These are phyloP conservation scores for Globisporangium emineosum DNA, from an alignment of 352 stramenopile genomes.

Conservation along the genomic window DNA sequence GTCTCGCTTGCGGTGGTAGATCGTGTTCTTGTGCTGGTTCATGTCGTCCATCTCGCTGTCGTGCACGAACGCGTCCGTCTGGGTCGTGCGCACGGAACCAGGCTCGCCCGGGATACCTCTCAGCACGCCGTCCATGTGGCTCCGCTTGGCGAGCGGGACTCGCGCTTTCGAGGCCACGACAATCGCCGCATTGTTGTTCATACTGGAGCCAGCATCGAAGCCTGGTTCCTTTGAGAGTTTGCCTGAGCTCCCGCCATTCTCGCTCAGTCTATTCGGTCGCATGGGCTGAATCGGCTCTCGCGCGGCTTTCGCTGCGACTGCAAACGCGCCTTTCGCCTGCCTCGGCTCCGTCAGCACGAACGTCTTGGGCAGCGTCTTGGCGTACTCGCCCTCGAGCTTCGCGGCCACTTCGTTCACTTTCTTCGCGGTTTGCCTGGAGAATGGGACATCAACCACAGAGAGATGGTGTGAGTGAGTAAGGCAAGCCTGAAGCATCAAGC, in stretches of 20 bases:
- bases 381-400: conserved; percentile 42
- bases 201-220: neutral
- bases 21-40: conserved; percentile 72
- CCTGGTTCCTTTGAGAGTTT: neutral
- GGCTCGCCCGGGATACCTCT: conserved; percentile 45
- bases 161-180: conserved; percentile 23
- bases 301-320: conserved; percentile 42
- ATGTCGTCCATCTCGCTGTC: conserved; percentile 74
- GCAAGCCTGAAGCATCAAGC: neutral
- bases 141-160: conserved; percentile 66
- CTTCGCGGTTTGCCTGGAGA: conserved; percentile 47
- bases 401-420: conserved; percentile 30
- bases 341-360: conserved; percentile 66
- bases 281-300: conserved; percentile 55
- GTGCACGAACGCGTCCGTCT: conserved; percentile 58
- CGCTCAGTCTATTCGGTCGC: conserved; percentile 34
- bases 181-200: conserved; percentile 16
- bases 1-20: conserved; percentile 78
- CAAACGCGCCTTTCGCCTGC: conserved; percentile 41
- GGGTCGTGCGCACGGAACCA: conserved; percentile 32
- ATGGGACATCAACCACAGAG: neutral
- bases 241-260: conserved; percentile 32
- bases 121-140: conserved; percentile 77
- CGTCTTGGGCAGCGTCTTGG: conserved; percentile 50
- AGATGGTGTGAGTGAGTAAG: neutral